These are phyloP conservation scores for Penstemon davidsonii DNA, from an alignment of 257 asterid genomes.

Conservation along the genomic window DNA sequence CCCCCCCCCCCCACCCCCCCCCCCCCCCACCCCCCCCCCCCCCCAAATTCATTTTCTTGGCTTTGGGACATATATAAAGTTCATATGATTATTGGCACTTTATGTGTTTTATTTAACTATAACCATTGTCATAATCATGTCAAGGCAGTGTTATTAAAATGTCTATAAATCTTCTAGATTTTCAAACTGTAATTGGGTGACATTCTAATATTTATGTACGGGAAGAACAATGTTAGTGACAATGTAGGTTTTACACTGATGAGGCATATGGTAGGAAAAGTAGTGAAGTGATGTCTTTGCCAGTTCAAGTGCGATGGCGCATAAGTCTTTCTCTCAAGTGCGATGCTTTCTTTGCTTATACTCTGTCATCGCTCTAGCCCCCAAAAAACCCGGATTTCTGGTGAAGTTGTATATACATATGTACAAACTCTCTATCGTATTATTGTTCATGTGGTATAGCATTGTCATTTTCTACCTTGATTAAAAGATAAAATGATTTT, in stretches of 20 bases:
- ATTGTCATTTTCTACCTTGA: neutral
- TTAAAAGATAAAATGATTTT: neutral
- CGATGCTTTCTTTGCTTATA: neutral
- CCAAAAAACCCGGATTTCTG: neutral
- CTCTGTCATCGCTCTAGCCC: neutral
- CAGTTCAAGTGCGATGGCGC: neutral
- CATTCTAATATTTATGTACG: neutral
- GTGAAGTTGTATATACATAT: no score
- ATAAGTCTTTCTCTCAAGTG: neutral
- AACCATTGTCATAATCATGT: slow-evolving; percentile 2
- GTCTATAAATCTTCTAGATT: neutral
- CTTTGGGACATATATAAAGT: neutral
- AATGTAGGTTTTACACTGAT: neutral
- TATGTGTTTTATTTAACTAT: neutral
- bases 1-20: no score
- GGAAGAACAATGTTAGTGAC: neutral
- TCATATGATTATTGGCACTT: slow-evolving; percentile 2
- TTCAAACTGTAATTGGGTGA: neutral
- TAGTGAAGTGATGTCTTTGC: no score
- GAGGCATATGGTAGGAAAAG: neutral
- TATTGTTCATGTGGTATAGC: neutral
- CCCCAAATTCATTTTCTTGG: slow-evolving; percentile 1
- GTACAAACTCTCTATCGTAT: neutral
- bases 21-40: no score
- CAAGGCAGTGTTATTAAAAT: neutral